phyloP scores from a whole-genome alignment of 2,329 filamentous ascomycete species.

The Sclerotinia minor region DNA sequence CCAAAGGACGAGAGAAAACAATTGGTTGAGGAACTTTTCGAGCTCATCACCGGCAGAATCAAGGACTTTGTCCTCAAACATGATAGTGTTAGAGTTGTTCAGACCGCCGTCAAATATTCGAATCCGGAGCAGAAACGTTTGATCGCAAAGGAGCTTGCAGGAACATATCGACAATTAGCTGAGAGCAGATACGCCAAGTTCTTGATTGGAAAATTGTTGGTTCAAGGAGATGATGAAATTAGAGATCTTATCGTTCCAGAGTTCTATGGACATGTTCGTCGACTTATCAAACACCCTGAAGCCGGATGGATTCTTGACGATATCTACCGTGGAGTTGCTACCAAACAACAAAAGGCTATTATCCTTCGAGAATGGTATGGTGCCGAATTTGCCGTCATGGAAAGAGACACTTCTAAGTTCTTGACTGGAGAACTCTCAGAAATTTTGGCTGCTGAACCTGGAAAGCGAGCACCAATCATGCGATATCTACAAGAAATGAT shows the following conservation, averaged over 20 bases:
- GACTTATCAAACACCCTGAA: constrained; percentile 93
- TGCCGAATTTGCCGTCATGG: constrained; percentile 83
- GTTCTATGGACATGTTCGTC: constrained; percentile 91
- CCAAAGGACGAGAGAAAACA: constrained; percentile 83
- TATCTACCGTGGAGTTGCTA: constrained; percentile 87
- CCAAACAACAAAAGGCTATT: constrained; percentile 78
- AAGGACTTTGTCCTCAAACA: constrained; percentile 98
- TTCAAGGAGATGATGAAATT: constrained; percentile 86
- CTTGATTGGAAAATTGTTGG: constrained; percentile 89
- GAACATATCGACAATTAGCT: constrained; percentile 78
- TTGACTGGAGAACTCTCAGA: constrained; percentile 63
- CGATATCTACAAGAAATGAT: constrained; percentile 81
- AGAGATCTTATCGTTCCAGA: constrained; percentile 87
- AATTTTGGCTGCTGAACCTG: constrained; percentile 75
- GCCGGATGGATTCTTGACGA: constrained; percentile 98
- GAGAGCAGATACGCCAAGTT: constrained; percentile 99
- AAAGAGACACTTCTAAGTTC: constrained; percentile 54
- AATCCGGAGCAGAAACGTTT: constrained; percentile 79
- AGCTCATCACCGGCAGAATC: constrained; percentile 85
- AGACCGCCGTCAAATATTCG: constrained; percentile 95
- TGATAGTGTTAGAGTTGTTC: constrained; percentile 92
- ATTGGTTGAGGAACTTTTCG: constrained; percentile 85
- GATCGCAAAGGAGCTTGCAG: constrained; percentile 84
- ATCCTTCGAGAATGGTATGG: constrained; percentile 96
- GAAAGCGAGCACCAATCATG: constrained; percentile 86